These are phyloP conservation scores for Delphinella strobiligena DNA, from an alignment of 2,329 filamentous ascomycete genomes.

Conservation along the genomic window DNA sequence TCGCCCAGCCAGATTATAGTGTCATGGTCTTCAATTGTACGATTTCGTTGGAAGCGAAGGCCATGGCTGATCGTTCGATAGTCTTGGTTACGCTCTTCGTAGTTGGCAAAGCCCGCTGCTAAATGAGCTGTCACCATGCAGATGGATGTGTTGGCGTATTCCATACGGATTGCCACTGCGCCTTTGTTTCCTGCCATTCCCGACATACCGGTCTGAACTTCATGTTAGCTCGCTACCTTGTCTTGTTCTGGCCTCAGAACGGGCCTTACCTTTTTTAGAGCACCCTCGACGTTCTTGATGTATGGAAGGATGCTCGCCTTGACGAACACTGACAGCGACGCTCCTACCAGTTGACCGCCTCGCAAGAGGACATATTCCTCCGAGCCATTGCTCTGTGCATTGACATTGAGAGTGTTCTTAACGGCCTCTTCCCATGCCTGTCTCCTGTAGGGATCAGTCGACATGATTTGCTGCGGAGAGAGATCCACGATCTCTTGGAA, in stretches of 20 bases:
- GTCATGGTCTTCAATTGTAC: slow-evolving; percentile 83
- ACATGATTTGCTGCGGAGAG: slow-evolving; percentile 98
- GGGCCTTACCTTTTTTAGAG: slow-evolving; percentile 67
- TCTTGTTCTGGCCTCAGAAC: slow-evolving; percentile 23
- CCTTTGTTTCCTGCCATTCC: slow-evolving; percentile 98
- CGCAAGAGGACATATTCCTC: slow-evolving; percentile 81
- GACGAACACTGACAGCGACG: slow-evolving; percentile 84
- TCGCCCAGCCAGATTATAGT: slow-evolving; percentile 92
- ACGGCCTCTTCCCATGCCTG: slow-evolving; percentile 80
- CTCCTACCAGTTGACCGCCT: slow-evolving; percentile 88
- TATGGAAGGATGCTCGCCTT: slow-evolving; percentile 61
- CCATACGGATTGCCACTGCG: slow-evolving; percentile 88
- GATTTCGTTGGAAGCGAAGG: slow-evolving; percentile 79
- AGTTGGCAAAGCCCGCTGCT: slow-evolving; percentile 91
- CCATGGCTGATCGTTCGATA: slow-evolving; percentile 82
- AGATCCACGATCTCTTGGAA: slow-evolving; percentile 99
- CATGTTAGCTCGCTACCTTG: neutral
- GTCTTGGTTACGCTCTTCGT: slow-evolving; percentile 89
- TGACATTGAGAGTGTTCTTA: slow-evolving; percentile 60
- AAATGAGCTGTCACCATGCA: slow-evolving; percentile 96
- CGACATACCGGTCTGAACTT: slow-evolving; percentile 60
- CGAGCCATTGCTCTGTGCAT: slow-evolving; percentile 50
- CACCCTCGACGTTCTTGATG: slow-evolving; percentile 95
- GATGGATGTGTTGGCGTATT: slow-evolving; percentile 82
- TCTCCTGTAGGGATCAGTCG: slow-evolving; percentile 78